phyloP scores from a whole-genome alignment of 1,284 basidiomycete species.

The Baeospora myosura region DNA sequence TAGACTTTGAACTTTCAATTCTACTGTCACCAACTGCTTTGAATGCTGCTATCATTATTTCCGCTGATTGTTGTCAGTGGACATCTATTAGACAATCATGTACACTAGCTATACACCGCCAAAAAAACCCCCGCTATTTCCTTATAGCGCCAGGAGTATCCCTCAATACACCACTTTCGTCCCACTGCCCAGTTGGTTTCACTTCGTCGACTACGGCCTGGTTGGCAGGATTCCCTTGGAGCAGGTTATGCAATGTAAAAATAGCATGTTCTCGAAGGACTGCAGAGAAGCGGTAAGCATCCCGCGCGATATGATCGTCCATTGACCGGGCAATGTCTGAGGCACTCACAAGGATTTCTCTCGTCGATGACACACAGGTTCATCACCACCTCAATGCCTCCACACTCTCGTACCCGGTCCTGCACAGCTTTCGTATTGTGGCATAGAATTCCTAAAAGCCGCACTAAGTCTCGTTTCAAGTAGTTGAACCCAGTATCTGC shows the following conservation, averaged over 20 bases:
- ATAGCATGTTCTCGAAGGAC: conserved; percentile 88
- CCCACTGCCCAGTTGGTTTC: conserved; percentile 53
- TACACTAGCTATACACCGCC: too few relatives aligned
- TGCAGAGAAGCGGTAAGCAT: conserved; percentile 22
- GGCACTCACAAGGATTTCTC: conserved; percentile 71
- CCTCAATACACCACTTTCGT: conserved; percentile 49
- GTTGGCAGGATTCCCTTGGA: conserved; percentile 70
- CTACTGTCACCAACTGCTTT: too few relatives aligned
- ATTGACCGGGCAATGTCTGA: background rate
- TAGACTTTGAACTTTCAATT: conserved; percentile 10
- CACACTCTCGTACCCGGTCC: conserved; percentile 60
- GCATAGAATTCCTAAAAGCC: conserved; percentile 69
- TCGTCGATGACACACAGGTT: conserved; percentile 86
- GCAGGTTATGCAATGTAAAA: conserved; percentile 72
- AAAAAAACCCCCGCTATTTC: too few relatives aligned
- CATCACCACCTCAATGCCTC: conserved; percentile 76
- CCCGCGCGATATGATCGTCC: background rate
- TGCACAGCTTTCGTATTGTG: conserved; percentile 60
- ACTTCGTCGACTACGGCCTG: conserved; percentile 73
- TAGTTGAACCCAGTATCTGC: conserved; percentile 65
- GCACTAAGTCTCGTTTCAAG: conserved; percentile 78
- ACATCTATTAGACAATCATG: too few relatives aligned
- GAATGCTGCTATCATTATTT: too few relatives aligned
- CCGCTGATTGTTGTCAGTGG: too few relatives aligned
- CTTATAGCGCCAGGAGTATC: conserved; percentile 23